phyloP scores from a whole-genome alignment of 1,139 yeast genomes.

The Pichia sp. region DNA sequence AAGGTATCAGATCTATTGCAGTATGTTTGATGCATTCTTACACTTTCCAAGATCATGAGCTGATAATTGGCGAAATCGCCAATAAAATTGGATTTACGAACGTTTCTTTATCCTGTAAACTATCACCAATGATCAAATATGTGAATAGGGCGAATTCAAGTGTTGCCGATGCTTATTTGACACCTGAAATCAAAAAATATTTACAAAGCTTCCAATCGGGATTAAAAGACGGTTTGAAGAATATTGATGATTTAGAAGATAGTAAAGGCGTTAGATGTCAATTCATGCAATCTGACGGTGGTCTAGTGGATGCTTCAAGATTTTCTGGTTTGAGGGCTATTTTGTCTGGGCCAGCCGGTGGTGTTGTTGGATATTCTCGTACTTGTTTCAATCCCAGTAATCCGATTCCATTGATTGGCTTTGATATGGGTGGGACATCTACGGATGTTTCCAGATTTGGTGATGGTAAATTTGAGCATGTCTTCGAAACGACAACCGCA shows the following conservation, averaged over 20 bases:
- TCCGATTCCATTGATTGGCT: constrained; percentile 42
- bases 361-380: constrained; percentile 48
- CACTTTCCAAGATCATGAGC: constrained; percentile 61
- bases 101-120: constrained; percentile 55
- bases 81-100: constrained; percentile 42
- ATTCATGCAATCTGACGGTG: constrained; percentile 59
- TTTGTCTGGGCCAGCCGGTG: constrained; percentile 57
- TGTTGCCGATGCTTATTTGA: constrained; percentile 68
- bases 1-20: constrained; percentile 60
- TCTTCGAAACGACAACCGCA: constrained; percentile 48
- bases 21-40: constrained; percentile 64
- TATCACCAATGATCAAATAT: constrained; percentile 68
- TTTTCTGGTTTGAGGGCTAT: constrained; percentile 48
- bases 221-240: constrained; percentile 41
- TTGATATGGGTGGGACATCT: constrained; percentile 59
- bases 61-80: constrained; percentile 49
- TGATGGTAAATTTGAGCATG: constrained; percentile 41
- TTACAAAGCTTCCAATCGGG: constrained; percentile 55
- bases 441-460: constrained; percentile 48
- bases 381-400: constrained; percentile 39
- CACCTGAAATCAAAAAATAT: constrained; percentile 63
- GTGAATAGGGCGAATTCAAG: constrained; percentile 67
- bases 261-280: constrained; percentile 27
- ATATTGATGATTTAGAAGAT: constrained; percentile 19
- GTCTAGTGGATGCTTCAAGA: constrained; percentile 36